phyloP scores from a whole-genome alignment of 2,329 filamentous ascomycete species.

The Phyllosticta citribraziliensis region DNA sequence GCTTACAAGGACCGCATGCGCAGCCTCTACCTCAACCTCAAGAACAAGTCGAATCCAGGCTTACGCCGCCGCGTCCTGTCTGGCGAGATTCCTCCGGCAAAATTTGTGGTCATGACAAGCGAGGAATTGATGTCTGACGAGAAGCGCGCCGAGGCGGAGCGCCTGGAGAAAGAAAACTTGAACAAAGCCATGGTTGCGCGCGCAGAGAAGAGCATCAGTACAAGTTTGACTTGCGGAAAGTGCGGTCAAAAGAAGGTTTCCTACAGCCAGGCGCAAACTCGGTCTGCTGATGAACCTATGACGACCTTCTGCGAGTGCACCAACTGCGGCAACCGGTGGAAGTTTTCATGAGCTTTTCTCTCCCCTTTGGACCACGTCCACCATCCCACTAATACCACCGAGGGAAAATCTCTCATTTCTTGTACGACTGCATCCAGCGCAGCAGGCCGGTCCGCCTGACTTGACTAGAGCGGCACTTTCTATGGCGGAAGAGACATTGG shows the following conservation, averaged over 20 bases:
- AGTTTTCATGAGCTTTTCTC: conserved; percentile 28
- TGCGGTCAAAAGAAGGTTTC: conserved; percentile 91
- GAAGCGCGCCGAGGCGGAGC: conserved; percentile 64
- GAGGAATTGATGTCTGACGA: conserved; percentile 87
- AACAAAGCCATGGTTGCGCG: conserved; percentile 92
- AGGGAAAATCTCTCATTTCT: neutral
- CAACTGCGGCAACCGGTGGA: conserved; percentile 43
- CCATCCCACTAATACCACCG: neutral
- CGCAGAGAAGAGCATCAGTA: conserved; percentile 81
- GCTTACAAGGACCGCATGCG: conserved; percentile 84
- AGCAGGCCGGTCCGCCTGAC: neutral
- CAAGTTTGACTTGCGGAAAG: conserved; percentile 78
- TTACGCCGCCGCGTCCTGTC: conserved; percentile 67
- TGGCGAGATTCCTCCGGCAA: conserved; percentile 60
- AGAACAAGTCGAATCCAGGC: conserved; percentile 76
- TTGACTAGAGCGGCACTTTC: neutral
- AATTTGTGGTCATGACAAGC: conserved; percentile 77
- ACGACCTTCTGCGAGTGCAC: conserved; percentile 48
- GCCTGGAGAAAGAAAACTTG: conserved; percentile 86
- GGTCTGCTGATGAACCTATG: conserved; percentile 85
- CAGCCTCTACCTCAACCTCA: conserved; percentile 88
- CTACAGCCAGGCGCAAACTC: conserved; percentile 92
- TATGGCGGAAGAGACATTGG: neutral
- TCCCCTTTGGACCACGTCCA: neutral
- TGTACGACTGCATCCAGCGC: neutral